Percentiles rank a stretch among this genome's conserved stretches.
Evolutionary conservation across 1,284 basidiomycete species (phyloP).

Genomic region (Austroboletus niveus): DNA sequence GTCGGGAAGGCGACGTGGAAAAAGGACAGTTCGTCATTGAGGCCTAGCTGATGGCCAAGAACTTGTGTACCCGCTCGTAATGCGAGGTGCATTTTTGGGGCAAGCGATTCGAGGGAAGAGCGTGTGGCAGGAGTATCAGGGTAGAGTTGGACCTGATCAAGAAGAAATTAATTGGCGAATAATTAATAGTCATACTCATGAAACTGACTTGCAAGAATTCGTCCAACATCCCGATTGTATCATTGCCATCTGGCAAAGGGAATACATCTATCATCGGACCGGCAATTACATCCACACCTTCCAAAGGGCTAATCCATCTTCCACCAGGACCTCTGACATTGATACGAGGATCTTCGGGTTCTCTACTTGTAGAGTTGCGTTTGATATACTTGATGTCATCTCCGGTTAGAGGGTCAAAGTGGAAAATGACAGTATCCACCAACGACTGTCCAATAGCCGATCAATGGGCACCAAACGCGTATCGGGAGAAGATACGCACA

Average conservation of each 20-base stretch:
- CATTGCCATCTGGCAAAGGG: constrained; percentile 45
- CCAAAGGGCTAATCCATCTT: constrained; percentile 32
- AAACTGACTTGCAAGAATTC: constrained; percentile 57
- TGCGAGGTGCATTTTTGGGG: constrained; percentile 52
- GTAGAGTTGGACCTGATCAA: constrained; percentile 55
- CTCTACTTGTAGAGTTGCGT: constrained; percentile 9
- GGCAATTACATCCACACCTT: constrained; percentile 58
- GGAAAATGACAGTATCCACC: constrained; percentile 72
- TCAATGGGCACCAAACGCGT: constrained; percentile 10
- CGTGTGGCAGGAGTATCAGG: constrained; percentile 51
- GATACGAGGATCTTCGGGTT: background rate
- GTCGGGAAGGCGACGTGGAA: constrained; percentile 54
- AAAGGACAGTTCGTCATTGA: constrained; percentile 43
- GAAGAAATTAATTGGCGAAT: background rate
- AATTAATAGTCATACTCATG: too few relatives aligned
- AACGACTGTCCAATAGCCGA: constrained; percentile 30
- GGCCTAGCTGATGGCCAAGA: constrained; percentile 53
- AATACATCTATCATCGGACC: constrained; percentile 61
- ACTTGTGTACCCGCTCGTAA: constrained; percentile 50
- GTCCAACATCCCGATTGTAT: constrained; percentile 62
- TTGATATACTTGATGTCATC: constrained; percentile 41
- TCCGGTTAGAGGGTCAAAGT: constrained; percentile 79
- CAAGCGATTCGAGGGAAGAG: constrained; percentile 41
- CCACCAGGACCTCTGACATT: constrained; percentile 8
- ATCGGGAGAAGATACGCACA: constrained; percentile 39